Evolutionary conservation across 805 yeast species (phyloP).

Genomic region (Myxozyma monticola): DNA sequence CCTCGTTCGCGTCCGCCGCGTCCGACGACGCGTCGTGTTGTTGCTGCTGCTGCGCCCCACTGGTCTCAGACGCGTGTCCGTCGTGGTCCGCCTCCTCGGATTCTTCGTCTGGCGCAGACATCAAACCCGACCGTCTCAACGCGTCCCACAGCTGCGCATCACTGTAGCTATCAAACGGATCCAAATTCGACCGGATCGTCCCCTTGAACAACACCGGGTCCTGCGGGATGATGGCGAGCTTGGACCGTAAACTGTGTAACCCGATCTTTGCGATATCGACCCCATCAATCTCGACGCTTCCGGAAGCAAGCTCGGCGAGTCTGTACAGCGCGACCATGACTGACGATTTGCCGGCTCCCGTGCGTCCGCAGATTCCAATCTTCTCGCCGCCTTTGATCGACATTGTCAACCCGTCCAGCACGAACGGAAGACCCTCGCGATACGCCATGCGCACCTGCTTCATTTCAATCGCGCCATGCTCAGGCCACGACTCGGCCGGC

Average conservation of each 20-base stretch:
- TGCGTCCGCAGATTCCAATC: constrained; percentile 84
- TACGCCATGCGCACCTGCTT: constrained; percentile 59
- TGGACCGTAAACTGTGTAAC: constrained; percentile 65
- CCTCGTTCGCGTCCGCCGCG: constrained; percentile 36
- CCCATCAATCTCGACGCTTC: constrained; percentile 65
- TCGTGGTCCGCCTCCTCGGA: constrained; percentile 38
- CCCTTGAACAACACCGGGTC: constrained; percentile 86
- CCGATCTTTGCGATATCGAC: constrained; percentile 66
- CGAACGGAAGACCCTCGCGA: constrained; percentile 64
- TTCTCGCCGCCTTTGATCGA: constrained; percentile 59
- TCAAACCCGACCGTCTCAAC: constrained; percentile 51
- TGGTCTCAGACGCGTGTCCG: constrained; percentile 38
- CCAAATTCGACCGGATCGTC: constrained; percentile 70
- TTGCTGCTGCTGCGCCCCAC: too few relatives aligned
- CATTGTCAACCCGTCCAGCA: constrained; percentile 57
- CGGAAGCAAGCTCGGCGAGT: constrained; percentile 57
- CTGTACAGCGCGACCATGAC: constrained; percentile 73
- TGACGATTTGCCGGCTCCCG: constrained; percentile 86
- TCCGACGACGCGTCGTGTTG: constrained; percentile 32
- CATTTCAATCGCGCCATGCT: constrained; percentile 57
- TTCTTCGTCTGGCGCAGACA: constrained; percentile 17
- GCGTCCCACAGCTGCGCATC: constrained; percentile 72
- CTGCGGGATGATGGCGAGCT: constrained; percentile 80
- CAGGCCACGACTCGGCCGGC: constrained; percentile 64
- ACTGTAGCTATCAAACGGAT: constrained; percentile 61